Percentiles rank a stretch among this genome's conserved stretches.
Conservation (phyloP, 257 asterid genomes). For the Solanum lycopersicoides region DNA sequence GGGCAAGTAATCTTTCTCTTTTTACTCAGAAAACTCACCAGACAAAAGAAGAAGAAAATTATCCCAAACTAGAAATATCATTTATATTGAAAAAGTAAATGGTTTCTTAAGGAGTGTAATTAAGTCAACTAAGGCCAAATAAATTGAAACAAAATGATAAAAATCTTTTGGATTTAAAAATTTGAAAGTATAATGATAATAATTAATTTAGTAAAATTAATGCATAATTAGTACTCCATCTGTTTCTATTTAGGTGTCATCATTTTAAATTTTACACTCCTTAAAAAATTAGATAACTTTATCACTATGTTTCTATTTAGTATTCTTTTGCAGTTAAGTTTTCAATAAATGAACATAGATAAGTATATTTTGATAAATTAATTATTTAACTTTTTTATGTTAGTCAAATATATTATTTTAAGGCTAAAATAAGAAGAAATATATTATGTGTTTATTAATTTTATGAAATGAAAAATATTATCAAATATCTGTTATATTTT, state of each 20-base stretch:
- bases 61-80: not conserved
- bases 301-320: too few relatives aligned
- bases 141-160: not conserved
- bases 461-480: not conserved
- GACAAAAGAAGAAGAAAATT: not conserved
- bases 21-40: not conserved
- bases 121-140: not conserved
- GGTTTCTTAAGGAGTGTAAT: too few relatives aligned
- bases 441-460: too few relatives aligned
- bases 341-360: too few relatives aligned
- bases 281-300: too few relatives aligned
- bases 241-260: not conserved
- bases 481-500: fast-evolving
- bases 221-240: not conserved
- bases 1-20: not conserved
- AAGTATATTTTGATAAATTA: too few relatives aligned
- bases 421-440: not conserved
- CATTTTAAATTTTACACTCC: not conserved
- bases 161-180: not conserved
- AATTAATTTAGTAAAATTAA: too few relatives aligned
- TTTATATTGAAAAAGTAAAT: not conserved
- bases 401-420: too few relatives aligned
- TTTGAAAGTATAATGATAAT: not conserved
- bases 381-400: not conserved
- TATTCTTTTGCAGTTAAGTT: too few relatives aligned